Evolutionary conservation across 441 rosid genomes (phyloP), one percentile per base, ranked within the genome.

Genomic region (Gossypium gossypioides): DNA sequence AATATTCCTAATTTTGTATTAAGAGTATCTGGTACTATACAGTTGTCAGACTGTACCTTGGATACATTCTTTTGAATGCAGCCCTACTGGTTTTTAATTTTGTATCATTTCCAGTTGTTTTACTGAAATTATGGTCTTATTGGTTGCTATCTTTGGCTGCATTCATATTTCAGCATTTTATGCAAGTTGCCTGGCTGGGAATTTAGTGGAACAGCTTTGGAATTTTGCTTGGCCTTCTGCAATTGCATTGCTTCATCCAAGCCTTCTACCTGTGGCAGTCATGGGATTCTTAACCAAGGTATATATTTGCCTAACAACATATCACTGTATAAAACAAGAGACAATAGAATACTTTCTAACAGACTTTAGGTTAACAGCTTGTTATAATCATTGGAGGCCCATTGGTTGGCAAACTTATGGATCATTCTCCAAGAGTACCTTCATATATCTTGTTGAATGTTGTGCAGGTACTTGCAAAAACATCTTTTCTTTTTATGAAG

Each of bases 181-280:
- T 76, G 92, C 97, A 18, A 86, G 84, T 75, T 88, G 84, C 78
- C 71, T 94, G 48, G 69, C 92, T 22, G 97, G 91, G 21, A 91
- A 91, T 78, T 72, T 91, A 72, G 98, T 93, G 77, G 98, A 94
- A 72, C 95, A 90, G 73, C 86, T 90, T 3, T 91, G 97, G 98
- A 90, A 80, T 71, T 94, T 94, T 75, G 93, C 95, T 68, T 94
- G 96, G 97, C 98, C 98, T 4, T 90, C 97, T 57, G 92, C 98
- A 34, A 91, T 94, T 57, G 97, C 96, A 4, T 69, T 94, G 91
- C 88, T 91, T 59, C 90, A 91, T 83, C 91, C 95, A 5, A 94
- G 98, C 83, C 95, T 94, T 81, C 87, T 90, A 77, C 98, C 98
- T 0, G 97, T 93, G 75, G 98, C 98, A 27, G 86, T 86, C 80